These are phyloP conservation scores for Abelmoschus esculentus DNA, from an alignment of 345 rosid species.

Conservation along the genomic window DNA sequence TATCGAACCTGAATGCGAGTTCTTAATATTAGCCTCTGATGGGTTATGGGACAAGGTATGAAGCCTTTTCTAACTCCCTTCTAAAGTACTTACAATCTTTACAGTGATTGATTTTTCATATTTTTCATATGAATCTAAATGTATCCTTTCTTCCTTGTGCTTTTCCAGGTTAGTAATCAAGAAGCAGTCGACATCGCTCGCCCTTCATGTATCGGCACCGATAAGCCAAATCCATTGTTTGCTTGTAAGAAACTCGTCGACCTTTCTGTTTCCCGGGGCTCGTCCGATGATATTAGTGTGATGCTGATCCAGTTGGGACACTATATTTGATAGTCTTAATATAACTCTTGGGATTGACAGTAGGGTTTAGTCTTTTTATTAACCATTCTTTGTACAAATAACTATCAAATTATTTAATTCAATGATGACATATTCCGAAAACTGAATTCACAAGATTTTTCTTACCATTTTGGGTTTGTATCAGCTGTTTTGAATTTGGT, in stretches of 20 bases:
- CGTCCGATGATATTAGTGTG: constrained; percentile 66
- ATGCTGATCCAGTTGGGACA: constrained; percentile 44
- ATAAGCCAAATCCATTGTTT: constrained; percentile 27
- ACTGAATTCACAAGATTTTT: too few species aligned
- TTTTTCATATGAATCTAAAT: too few species aligned
- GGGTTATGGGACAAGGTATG: constrained; percentile 74
- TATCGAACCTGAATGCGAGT: constrained; percentile 53
- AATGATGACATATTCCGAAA: neutral
- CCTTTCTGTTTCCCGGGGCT: constrained; percentile 58
- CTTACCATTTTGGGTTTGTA: too few species aligned
- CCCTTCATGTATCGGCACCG: constrained; percentile 32
- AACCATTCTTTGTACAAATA: neutral
- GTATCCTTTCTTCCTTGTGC: too few species aligned
- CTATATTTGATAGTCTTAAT: constrained; percentile 15
- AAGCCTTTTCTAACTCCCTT: too few species aligned
- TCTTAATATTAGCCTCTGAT: constrained; percentile 80
- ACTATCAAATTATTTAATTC: neutral
- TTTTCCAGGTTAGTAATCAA: constrained; percentile 43
- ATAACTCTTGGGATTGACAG: neutral
- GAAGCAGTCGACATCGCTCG: constrained; percentile 80
- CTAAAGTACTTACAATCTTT: too few species aligned
- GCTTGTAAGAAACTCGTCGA: constrained; percentile 73
- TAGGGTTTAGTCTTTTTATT: too few species aligned
- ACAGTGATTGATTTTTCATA: too few species aligned
- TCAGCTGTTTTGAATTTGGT: too few species aligned